Base-by-base conservation (phyloP, 352 stramenopile genomes). In the Pythium phragmitis region DNA sequence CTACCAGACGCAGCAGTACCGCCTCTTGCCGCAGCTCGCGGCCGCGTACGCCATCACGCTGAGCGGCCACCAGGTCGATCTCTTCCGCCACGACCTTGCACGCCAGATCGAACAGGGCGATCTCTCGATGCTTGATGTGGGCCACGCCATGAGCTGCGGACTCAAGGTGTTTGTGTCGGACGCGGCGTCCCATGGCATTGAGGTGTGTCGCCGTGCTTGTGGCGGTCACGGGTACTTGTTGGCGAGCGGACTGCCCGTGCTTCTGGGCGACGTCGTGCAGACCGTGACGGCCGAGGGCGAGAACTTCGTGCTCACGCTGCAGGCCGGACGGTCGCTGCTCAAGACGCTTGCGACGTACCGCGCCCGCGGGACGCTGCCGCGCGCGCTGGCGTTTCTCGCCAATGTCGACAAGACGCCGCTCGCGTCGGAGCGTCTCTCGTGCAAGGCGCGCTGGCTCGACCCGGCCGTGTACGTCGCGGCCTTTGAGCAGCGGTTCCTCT, bases 201-300 rank as follows among this genome's bases (percentile, higher is more conserved):
- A 89, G 46, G 68, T 63, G 37, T 77, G 72, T 48, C 80, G 80
- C 39, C 75, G 80, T 13, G 76, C 89, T 28, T 98, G 93, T 66
- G 96, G 96, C 47, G 96, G 96, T 17, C 94, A 98, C 65, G 96
- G 96, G 19, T 99, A 97, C 67, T 76, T 98, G 41, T 57, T 88
- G 2, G 88, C 79, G 23, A 98, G 86, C 28, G 66, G 66, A n/a
- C 46, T 72, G 9, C 65, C 65, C 91, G 93, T 68, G 69, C 70
- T 98, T 36, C 79, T 96, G 9, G 89, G 87, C 6, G 94, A 96
- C 50, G 96, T 98, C 48, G 79, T 98, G n/a, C 92, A 98, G 68
- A 96, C 88, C 45, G 96, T 96, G 51, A 99, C 96, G 1, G 95
- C 97, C n/a, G 96, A 98, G 72, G 96, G 96, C 45, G 96, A 99